Base-by-base conservation (phyloP, 805 yeast species). In the Pachysolen tannophilus region DNA sequence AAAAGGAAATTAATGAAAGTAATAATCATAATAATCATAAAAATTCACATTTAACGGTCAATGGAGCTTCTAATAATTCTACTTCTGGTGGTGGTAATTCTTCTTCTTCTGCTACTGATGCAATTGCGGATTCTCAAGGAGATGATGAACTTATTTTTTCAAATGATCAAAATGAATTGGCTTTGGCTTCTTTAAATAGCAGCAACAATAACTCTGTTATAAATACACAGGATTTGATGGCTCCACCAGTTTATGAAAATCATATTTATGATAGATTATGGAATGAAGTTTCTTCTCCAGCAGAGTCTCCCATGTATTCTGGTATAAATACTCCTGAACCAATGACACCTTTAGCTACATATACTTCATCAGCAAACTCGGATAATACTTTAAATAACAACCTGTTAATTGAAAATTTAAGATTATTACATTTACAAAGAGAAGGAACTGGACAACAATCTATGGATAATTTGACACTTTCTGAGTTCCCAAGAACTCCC, bases 201-300 rank as follows among this genome's bases (percentile, higher is more conserved):
- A 47, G 10, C 13, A 33, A 39, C 13, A n/a, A n/a, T n/a, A n/a
- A n/a, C n/a, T n/a, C n/a, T n/a, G n/a, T 48, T 24, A 39, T 52
- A 6, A 49, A 57, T n/a, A 63, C 67, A 5, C 62, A 69, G 37
- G 69, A 60, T 30, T 50, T 74, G 30, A 67, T 75, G 61, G 92
- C 95, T 1, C 96, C 96, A 3, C 95, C 97, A 19, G 69, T 80
- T 38, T 87, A 87, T 53, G 87, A 76, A 40, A 75, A 70, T 36
- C 94, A 84, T 54, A 73, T 85, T 25, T 83, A 81, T 55, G 97
- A 87, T 56, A 63, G 82, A 37, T 56, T 87, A 16, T 86, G 83
- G 83, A 69, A 72, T 24, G 88, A 79, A 38, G 64, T 76, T 7
- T 52, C 47, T 4, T 61, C 75, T 5, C 77, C 75, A 5, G 42